Percentiles rank a stretch among this genome's conserved stretches.
These are phyloP conservation scores for Chamaenerion angustifolium DNA, from an alignment of 345 rosid species.

Conservation along the genomic window DNA sequence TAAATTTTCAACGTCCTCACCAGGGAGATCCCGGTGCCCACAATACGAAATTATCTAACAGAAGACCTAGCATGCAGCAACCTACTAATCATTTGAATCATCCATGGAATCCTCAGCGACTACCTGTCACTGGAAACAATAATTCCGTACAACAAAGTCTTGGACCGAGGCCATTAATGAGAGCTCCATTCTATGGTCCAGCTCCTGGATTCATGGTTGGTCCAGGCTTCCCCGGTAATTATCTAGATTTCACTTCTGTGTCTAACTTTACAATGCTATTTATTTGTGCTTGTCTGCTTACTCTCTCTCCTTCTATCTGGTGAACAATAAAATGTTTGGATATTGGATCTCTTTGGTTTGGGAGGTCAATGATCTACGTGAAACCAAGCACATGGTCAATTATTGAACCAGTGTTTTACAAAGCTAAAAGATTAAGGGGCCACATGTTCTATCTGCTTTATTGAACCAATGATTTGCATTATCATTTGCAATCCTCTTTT, in stretches of 20 bases:
- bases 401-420: too few species aligned
- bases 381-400: too few species aligned
- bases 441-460: too few species aligned
- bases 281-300: not conserved
- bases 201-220: slow-evolving; percentile 62
- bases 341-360: not conserved
- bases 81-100: slow-evolving; percentile 29
- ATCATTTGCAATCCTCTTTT: too few species aligned
- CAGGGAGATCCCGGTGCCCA: slow-evolving; percentile 46
- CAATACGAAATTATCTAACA: slow-evolving; percentile 23
- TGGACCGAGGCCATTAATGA: slow-evolving; percentile 53
- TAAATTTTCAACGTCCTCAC: slow-evolving; percentile 35
- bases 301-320: not conserved
- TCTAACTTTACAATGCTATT: not conserved
- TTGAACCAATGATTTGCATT: too few species aligned
- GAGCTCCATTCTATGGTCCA: slow-evolving; percentile 52
- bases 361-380: too few species aligned
- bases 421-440: too few species aligned
- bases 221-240: slow-evolving; percentile 69
- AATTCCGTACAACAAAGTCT: slow-evolving; percentile 46
- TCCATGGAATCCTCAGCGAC: slow-evolving; percentile 55
- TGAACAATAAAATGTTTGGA: not conserved
- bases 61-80: slow-evolving; percentile 41
- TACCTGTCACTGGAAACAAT: slow-evolving; percentile 36
- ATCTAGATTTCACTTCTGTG: slow-evolving; percentile 9